Base-by-base conservation (phyloP, 1,284 basidiomycete species). In the Crucibulum cyathiforme region DNA sequence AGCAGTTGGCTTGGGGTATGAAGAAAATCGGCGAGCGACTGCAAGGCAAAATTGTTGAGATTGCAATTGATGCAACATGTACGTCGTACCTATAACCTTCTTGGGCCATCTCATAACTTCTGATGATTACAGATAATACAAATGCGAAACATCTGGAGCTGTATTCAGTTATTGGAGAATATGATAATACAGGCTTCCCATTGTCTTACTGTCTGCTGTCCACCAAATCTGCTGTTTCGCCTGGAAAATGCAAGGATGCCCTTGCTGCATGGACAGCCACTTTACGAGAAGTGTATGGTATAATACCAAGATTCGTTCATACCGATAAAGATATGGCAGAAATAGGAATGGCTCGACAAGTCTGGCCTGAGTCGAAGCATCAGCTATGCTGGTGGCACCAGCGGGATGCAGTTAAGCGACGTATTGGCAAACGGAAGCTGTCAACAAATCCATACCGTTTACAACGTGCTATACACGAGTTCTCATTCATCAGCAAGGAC, bases 291-390 rank as follows among this genome's bases (percentile, higher is more conserved):
- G 56, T 58, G 52, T 74, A 73, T 61, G 59, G 57, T 15, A 45
- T 74, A 7, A 51, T 61, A 34, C 71, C 70, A 17, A 17, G 10
- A 8, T 72, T 74, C n/a, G n/a, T n/a, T n/a, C n/a, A n/a, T n/a
- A n/a, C n/a, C n/a, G n/a, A n/a, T n/a, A n/a, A n/a, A n/a, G 67
- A 74, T 54, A 70, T 74, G 64, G 68, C 60, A 5, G 67, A 74
- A 56, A 74, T 74, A 38, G 62, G 60, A 31, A 60, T n/a, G 39
- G 9, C 39, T 41, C 9, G n/a, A 41, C 9, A 41, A 41, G n/a
- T 41, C 9, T n/a, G n/a, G n/a, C n/a, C n/a, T n/a, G n/a, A n/a
- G n/a, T n/a, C n/a, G n/a, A n/a, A n/a, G n/a, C n/a, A n/a, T n/a
- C n/a, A n/a, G n/a, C n/a, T n/a, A n/a, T n/a, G n/a, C n/a, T n/a